Conservation (phyloP, 2,329 filamentous ascomycete species). For the Hypoxylon sp. region DNA sequence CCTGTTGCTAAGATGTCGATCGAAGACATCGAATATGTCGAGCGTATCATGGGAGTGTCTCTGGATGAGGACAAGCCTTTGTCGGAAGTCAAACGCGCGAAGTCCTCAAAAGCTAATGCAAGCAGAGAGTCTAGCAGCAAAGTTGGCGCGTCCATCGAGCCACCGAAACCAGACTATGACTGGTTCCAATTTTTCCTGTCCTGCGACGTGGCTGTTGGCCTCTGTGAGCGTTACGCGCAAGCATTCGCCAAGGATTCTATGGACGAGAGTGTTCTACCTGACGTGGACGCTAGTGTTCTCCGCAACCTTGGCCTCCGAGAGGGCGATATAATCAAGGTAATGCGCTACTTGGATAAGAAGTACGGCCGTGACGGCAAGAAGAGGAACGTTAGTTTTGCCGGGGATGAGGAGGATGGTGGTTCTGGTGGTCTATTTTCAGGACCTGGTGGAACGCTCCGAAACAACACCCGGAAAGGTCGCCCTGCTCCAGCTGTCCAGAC, state of each 20-base stretch:
- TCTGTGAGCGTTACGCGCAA: constrained; percentile 94
- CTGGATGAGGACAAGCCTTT: constrained; percentile 95
- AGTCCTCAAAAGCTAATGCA: constrained; percentile 52
- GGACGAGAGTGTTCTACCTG: constrained; percentile 92
- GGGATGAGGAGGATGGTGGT: constrained; percentile 67
- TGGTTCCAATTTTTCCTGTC: constrained; percentile 99
- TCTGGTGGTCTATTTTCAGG: constrained; percentile 87
- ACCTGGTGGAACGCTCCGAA: constrained; percentile 88
- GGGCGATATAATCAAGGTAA: constrained; percentile 95
- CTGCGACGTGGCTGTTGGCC: constrained; percentile 90
- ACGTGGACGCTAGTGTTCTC: constrained; percentile 85
- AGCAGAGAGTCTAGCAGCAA: constrained; percentile 51
- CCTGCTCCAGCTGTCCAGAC: constrained; percentile 89
- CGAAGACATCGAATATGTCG: constrained; percentile 95
- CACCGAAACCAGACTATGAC: constrained; percentile 82
- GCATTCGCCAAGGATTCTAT: constrained; percentile 93
- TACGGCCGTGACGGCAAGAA: constrained; percentile 76
- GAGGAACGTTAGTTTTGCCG: constrained; percentile 52
- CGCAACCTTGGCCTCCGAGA: constrained; percentile 94
- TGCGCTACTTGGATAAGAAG: constrained; percentile 87
- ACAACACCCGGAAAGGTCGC: constrained; percentile 93
- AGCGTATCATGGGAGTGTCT: constrained; percentile 86
- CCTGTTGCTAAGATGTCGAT: constrained; percentile 95
- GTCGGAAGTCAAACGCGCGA: constrained; percentile 79
- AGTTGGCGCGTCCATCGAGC: constrained; percentile 74